Evolutionary conservation across 805 yeast genomes (phyloP).

Genomic region (Vanderwaltozyma yarrowii): DNA sequence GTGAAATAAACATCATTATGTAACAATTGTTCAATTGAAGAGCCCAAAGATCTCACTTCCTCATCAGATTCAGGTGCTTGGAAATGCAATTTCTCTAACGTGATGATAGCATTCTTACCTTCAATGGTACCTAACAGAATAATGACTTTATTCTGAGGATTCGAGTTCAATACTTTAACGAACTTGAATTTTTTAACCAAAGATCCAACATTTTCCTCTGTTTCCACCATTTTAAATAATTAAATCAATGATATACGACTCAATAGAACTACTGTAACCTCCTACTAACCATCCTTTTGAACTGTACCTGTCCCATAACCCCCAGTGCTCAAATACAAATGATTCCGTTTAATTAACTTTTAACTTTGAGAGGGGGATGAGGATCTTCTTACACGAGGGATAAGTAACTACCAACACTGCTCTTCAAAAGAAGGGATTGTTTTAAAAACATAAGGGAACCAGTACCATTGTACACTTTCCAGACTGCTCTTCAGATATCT

Average conservation of each 20-base stretch:
- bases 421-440: no score
- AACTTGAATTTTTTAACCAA: constrained; percentile 33
- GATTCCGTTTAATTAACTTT: no score
- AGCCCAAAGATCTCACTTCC: not conserved
- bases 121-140: constrained; percentile 66
- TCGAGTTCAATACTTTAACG: constrained; percentile 39
- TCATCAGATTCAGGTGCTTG: not conserved
- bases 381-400: no score
- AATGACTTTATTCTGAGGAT: constrained; percentile 58
- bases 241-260: not conserved
- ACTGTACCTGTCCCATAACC: no score
- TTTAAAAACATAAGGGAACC: no score
- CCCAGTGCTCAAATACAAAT: no score
- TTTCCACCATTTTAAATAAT: not conserved
- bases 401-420: no score
- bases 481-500: no score
- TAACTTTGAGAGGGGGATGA: no score
- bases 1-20: constrained; percentile 3
- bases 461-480: no score
- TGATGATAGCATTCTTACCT: constrained; percentile 51
- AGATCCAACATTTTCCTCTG: not conserved
- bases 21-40: constrained; percentile 23
- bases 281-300: no score
- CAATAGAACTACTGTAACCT: no score
- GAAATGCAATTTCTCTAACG: constrained; percentile 66